Base-by-base conservation (phyloP, 2,329 filamentous ascomycete genomes). In the Sphaerulina vaccinii region DNA sequence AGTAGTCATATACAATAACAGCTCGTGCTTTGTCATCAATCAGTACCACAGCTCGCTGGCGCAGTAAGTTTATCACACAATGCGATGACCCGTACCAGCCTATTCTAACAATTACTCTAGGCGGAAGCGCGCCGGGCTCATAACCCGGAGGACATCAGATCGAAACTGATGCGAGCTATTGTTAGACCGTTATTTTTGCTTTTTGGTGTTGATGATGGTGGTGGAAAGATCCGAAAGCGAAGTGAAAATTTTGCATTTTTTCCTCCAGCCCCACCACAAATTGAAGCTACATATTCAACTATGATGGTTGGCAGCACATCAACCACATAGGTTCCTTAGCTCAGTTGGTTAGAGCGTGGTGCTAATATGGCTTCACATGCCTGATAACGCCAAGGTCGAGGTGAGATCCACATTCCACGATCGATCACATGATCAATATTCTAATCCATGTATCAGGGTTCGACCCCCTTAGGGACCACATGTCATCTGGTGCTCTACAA, bases 91-190 rank as follows among this genome's bases (percentile, higher is more conserved):
- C n/a, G n/a, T n/a, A n/a, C n/a, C n/a, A n/a, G n/a, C n/a, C n/a
- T n/a, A n/a, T n/a, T n/a, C n/a, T n/a, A n/a, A n/a, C n/a, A n/a
- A n/a, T n/a, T n/a, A n/a, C n/a, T n/a, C n/a, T n/a, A n/a, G n/a
- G 27, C 27, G 27, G 35, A 38, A 38, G 35, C 11, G 11, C 35
- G 46, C 49, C 49, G 49, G 49, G 49, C 49, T 51, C 49, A 51
- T 51, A 51, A 51, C 49, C 49, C 41, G 49, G 49, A 51, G 49
- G 49, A 16, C 49, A 24, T 24, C 19, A 33, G 49, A 51, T 51
- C 49, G 49, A 51, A 51, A 51, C 49, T 33, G 27, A 51, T 23
- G 22, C 35, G 23, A 45, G 24, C 49, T 33, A 51, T 7, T 5
- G 21, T 32, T 10, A 5, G n/a, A 42, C 19, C 37, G 15, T 35